phyloP scores from a whole-genome alignment of 163 green algal genomes.

The Scenedesmus sp. region DNA sequence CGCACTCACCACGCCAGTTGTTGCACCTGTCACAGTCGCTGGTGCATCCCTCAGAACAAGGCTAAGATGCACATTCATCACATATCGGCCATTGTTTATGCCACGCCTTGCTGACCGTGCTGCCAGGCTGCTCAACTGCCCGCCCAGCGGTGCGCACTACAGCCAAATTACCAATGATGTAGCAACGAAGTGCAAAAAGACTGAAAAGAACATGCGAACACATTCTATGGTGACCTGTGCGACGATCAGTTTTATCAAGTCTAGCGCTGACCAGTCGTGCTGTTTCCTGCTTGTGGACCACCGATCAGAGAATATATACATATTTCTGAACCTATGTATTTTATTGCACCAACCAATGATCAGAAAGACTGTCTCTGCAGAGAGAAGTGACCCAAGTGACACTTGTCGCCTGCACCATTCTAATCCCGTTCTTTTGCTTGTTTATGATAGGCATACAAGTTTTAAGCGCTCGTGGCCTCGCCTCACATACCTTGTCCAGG shows the following conservation, averaged over 20 bases:
- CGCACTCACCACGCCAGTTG: not conserved
- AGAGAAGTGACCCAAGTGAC: slow-evolving; percentile 1
- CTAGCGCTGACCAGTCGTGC: slow-evolving; percentile 5
- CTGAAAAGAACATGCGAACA: not conserved
- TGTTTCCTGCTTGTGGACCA: not conserved
- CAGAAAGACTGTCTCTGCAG: not conserved
- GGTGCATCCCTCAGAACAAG: not conserved
- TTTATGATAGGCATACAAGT: not conserved
- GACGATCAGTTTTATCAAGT: not conserved
- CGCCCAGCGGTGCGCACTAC: not conserved
- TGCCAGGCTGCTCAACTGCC: slow-evolving; percentile 1
- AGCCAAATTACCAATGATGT: not conserved
- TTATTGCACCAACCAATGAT: too few relatives aligned
- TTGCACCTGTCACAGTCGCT: not conserved
- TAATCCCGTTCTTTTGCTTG: not conserved
- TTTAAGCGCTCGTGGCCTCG: too few relatives aligned
- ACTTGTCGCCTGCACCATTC: not conserved
- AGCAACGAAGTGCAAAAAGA: not conserved
- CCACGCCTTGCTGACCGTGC: not conserved
- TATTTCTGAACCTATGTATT: too few relatives aligned
- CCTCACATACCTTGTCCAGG: not conserved
- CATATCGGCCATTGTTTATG: not conserved
- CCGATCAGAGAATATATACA: not conserved
- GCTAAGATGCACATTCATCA: not conserved
- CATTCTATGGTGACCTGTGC: not conserved